Conservation (phyloP, 2,329 filamentous ascomycete genomes). For the Annulohypoxylon truncatum region DNA sequence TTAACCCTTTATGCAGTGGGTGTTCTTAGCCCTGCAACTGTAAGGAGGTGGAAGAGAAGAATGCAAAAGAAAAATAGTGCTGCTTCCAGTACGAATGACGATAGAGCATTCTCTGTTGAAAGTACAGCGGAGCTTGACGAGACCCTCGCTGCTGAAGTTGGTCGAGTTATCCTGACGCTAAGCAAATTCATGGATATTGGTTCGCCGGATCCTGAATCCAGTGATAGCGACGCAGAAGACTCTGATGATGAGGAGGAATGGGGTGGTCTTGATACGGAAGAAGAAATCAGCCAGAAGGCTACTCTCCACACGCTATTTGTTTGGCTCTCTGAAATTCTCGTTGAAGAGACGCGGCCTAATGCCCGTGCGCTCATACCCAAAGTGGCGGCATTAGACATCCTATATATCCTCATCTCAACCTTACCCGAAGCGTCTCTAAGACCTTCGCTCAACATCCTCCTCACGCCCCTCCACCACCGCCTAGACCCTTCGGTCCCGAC, state of each 20-base stretch:
- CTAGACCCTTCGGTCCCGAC: slow-evolving; percentile 81
- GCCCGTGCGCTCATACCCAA: slow-evolving; percentile 77
- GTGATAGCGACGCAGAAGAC: slow-evolving; percentile 56
- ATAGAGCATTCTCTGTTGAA: slow-evolving; percentile 5
- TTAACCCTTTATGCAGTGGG: slow-evolving; percentile 56
- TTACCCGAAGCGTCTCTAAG: slow-evolving; percentile 67
- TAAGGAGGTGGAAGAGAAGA: slow-evolving; percentile 48
- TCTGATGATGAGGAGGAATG: slow-evolving; percentile 56
- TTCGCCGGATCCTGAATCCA: slow-evolving; percentile 57
- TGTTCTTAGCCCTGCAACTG: slow-evolving; percentile 54
- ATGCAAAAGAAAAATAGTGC: slow-evolving; percentile 39
- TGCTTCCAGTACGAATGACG: slow-evolving; percentile 17
- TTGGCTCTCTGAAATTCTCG: slow-evolving; percentile 81
- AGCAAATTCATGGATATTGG: slow-evolving; percentile 73
- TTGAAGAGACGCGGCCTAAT: slow-evolving; percentile 76
- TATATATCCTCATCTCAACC: slow-evolving; percentile 75
- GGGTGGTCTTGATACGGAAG: slow-evolving; percentile 50
- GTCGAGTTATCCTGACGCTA: slow-evolving; percentile 86
- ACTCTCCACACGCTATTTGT: slow-evolving; percentile 79
- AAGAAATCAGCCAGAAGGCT: slow-evolving; percentile 55
- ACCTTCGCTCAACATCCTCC: slow-evolving; percentile 70
- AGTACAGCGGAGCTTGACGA: slow-evolving; percentile 67
- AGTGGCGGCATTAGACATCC: slow-evolving; percentile 77
- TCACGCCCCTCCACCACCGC: slow-evolving; percentile 78
- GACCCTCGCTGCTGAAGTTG: slow-evolving; percentile 79